A percentile compares a stretch with the other conserved stretches of the same genome.
Conservation (phyloP, 148 eudicot species). For the Cornus kousa region DNA sequence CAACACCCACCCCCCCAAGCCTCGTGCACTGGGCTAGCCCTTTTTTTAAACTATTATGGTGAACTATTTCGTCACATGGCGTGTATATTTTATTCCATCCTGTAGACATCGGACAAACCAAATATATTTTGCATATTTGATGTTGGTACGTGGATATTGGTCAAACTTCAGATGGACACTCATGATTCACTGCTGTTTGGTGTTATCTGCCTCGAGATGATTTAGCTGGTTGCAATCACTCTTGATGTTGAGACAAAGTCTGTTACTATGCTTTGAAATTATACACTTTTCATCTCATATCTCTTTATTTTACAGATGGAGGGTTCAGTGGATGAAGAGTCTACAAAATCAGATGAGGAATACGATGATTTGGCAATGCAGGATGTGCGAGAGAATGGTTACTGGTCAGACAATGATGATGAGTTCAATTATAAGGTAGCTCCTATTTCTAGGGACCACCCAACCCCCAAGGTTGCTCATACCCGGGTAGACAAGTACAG, state of each 20-base stretch:
- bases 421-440: conserved; percentile 21
- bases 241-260: too few relatives aligned
- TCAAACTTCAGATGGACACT: too few relatives aligned
- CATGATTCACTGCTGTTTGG: too few relatives aligned
- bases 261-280: background rate
- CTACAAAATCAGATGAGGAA: conserved; percentile 88
- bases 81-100: background rate
- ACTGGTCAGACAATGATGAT: conserved; percentile 46
- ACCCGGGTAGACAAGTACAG: conserved; percentile 34
- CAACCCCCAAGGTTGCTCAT: conserved; percentile 20
- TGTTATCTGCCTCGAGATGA: too few relatives aligned
- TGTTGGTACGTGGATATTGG: too few relatives aligned
- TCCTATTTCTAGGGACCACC: conserved; percentile 18
- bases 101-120: background rate
- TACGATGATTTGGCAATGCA: conserved; percentile 91
- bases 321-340: conserved; percentile 94
- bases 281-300: background rate
- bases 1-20: too few relatives aligned
- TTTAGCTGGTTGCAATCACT: too few relatives aligned
- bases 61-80: background rate
- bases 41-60: background rate
- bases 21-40: background rate
- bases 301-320: conserved; percentile 52
- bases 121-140: background rate
- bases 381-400: conserved; percentile 60